Conservation (phyloP, 257 asterid genomes). For the Solanum chmielewskii region DNA sequence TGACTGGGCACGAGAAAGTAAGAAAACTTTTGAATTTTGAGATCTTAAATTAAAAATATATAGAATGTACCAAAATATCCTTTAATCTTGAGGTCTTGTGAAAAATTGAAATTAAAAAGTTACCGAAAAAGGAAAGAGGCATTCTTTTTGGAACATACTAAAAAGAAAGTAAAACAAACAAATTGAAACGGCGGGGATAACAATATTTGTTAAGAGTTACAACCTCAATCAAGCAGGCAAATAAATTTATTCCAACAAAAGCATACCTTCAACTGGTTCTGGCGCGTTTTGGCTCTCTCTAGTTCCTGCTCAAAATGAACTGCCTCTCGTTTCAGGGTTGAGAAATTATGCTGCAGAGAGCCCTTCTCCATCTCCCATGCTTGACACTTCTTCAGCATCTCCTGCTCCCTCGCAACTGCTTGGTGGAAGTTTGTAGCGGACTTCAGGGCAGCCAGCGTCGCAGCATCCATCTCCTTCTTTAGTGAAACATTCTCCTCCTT, state of each 20-base stretch:
- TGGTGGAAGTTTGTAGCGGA: slow-evolving; percentile 24
- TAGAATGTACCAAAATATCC: background rate
- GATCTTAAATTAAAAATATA: no score
- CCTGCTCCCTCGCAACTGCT: slow-evolving; percentile 34
- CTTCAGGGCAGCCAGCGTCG: slow-evolving; percentile 7
- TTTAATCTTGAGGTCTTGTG: background rate
- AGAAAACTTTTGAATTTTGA: no score
- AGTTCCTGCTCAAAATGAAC: slow-evolving; percentile 10
- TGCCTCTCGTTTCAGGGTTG: slow-evolving; percentile 4
- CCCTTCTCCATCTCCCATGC: slow-evolving; percentile 27
- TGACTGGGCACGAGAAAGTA: background rate
- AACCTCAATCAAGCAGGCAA: background rate
- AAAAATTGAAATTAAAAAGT: background rate
- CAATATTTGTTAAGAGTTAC: background rate
- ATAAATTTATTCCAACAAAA: background rate
- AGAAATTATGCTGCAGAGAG: slow-evolving; percentile 13
- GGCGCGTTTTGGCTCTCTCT: slow-evolving; percentile 24
- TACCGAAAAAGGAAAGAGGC: background rate
- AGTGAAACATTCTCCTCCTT: slow-evolving; percentile 27
- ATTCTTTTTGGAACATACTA: background rate
- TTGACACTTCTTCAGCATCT: slow-evolving; percentile 23
- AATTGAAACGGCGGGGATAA: background rate
- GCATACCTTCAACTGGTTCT: slow-evolving; percentile 40
- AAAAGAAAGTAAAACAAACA: background rate
- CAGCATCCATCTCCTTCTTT: slow-evolving; percentile 30